Evolutionary conservation across 1,284 basidiomycete species (phyloP), one percentile per base, ranked within the genome.

Genomic region (Rhodofomes roseus): DNA sequence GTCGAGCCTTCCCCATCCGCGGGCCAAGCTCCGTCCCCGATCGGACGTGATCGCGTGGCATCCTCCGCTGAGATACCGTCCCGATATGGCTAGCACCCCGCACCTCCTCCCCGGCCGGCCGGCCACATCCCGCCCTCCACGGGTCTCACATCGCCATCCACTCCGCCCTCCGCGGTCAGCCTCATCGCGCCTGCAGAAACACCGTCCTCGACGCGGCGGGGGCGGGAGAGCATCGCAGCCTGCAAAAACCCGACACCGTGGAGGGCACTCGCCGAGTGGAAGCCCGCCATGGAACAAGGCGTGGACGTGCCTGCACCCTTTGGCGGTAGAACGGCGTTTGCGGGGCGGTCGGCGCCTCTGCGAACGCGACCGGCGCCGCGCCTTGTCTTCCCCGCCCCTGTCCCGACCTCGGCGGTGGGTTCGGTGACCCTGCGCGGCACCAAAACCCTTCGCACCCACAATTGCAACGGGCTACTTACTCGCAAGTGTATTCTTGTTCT

Each of bases 11-110:
- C 31, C 48, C 48, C 48, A 31, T 34, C 29, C 31, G 50, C 31
- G 50, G 50, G 31, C 31, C 50, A 52, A 34, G 50, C 50, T 52
- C 50, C 50, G 50, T 52, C 2, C 31, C 50, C 50, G 50, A 52
- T 52, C 50, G 50, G 50, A 52, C 50, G 14, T 14, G 37, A 39
- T 37, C 50, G 50, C 50, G 50, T 36, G 50, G 50, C 34, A 2
- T 11, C 11, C 31, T 25, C 50, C 50, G 27, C 50, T 36, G n/a
- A 52, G 50, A 52, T 52, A 5, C 31, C 31, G 6, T 20, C 50
- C 50, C 50, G 50, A 52, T 52, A 36, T 36, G 50, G 50, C 31
- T 52, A 52, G 50, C 27, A 18, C 29, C 50, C 50, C 50, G 50
- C 50, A 22, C 50, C 31, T 23, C 34, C n/a, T 12, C 16, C 29